Percentiles rank a stretch among this genome's conserved stretches.
Evolutionary conservation across 768 basidiomycete genomes (phyloP).

Genomic region (Pleurotus platypus): DNA sequence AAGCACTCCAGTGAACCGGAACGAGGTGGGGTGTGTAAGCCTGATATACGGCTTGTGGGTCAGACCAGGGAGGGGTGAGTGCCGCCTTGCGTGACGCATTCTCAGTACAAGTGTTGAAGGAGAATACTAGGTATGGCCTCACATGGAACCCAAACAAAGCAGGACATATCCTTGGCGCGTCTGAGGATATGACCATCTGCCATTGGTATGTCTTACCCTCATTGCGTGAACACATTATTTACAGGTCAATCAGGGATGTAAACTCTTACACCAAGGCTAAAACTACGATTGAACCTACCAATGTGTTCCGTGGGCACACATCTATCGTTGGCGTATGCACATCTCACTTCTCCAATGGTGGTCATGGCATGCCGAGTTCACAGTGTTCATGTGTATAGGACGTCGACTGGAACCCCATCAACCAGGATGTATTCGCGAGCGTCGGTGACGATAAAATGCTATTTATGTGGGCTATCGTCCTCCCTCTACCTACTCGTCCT

Average conservation of each 20-base stretch:
- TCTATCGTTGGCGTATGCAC: conserved; percentile 84
- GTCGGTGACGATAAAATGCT: conserved; percentile 96
- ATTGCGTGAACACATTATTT: conserved; percentile 3
- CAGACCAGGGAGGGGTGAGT: conserved; percentile 91
- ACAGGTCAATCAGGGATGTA: conserved; percentile 68
- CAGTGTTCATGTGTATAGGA: conserved; percentile 49
- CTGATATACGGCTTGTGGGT: conserved; percentile 87
- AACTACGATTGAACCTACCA: conserved; percentile 77
- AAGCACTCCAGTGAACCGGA: conserved; percentile 95
- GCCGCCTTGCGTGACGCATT: not conserved
- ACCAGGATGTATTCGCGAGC: conserved; percentile 86
- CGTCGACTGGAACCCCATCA: conserved; percentile 89
- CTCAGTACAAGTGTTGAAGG: not conserved
- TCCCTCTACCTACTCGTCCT: conserved; percentile 7
- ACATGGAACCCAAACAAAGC: conserved; percentile 85
- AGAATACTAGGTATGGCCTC: conserved; percentile 73
- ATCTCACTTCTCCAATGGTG: not conserved
- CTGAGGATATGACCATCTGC: conserved; percentile 94
- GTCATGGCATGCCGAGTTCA: not conserved
- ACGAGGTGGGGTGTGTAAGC: conserved; percentile 77
- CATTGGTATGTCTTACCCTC: conserved; percentile 61
- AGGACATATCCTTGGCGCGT: conserved; percentile 87
- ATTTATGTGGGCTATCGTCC: conserved; percentile 67
- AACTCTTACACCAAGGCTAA: conserved; percentile 83
- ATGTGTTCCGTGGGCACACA: conserved; percentile 82